Evolutionary conservation across 2,329 filamentous ascomycete species (phyloP), one percentile per base, ranked within the genome.

Genomic region (Passalora sequoiae): DNA sequence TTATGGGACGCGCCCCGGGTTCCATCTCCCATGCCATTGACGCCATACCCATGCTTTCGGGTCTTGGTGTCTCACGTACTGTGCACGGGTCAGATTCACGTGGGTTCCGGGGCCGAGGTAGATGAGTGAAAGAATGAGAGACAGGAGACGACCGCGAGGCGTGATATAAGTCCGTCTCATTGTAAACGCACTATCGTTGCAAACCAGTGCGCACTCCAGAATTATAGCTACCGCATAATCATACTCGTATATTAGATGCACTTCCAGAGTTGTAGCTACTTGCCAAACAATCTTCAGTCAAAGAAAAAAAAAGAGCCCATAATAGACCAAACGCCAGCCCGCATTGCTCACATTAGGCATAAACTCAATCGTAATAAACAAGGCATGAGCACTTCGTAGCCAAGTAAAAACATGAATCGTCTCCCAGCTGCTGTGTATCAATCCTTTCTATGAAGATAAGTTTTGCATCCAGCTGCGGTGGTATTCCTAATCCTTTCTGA

Each of bases 361-460:
- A 6, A 27, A 12, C 24, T 27, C 24, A 13, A 36, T 21, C 17
- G 8, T 24, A 17, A 36, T 36, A 24, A 36, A 24, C 33, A 36
- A 36, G 32, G 33, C 33, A 24, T 36, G 33, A 36, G 24, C 10
- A 36, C 20, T 36, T 36, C 33, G 33, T 36, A 7, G 33, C 33
- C 33, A 36, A 36, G 33, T 36, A 24, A 36, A 36, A 20, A 36
- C 33, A 36, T 36, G 33, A 36, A 36, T 35, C 31, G 10, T 35
- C 15, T n/a, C 15, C 20, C 19, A 4, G 13, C n/a, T 20, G 9
- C 33, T 21, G 8, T 24, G 19, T 24, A 13, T 36, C 19, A 13
- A 2, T 36, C 33, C 33, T 20, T n/a, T 21, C 2, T 20, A 24
- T 15, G 19, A n/a, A 12, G 17, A 10, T 35, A 12, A 21, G 21